Evolutionary conservation across 2,329 filamentous ascomycete species (phyloP).

Genomic region (Aspergillus chevalieri): DNA sequence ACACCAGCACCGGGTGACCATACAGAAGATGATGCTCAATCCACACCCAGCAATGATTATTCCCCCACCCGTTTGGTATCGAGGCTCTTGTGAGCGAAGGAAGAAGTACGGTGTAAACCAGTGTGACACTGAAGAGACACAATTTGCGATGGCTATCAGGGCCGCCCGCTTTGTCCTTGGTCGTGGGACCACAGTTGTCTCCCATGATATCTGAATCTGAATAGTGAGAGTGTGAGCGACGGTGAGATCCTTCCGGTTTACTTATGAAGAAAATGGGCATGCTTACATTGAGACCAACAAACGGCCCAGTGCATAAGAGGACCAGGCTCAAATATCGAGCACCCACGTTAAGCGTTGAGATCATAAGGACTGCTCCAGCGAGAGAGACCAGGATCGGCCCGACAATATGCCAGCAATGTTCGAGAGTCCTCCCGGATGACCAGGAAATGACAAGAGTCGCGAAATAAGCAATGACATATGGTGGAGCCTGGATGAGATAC

Average conservation of each 20-base stretch:
- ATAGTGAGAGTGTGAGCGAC: not conserved
- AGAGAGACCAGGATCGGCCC: slow-evolving; percentile 4
- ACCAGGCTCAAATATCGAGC: slow-evolving; percentile 8
- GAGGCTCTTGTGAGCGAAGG: slow-evolving; percentile 6
- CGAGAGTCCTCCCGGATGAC: slow-evolving; percentile 3
- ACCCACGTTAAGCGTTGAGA: slow-evolving; percentile 5
- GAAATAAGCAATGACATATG: slow-evolving; percentile 8
- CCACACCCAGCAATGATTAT: slow-evolving; percentile 7
- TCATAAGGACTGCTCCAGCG: slow-evolving; percentile 6
- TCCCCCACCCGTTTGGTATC: slow-evolving; percentile 6
- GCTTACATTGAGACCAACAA: slow-evolving; percentile 7
- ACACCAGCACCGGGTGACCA: slow-evolving; percentile 4
- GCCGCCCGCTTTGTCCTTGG: slow-evolving; percentile 8
- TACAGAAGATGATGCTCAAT: slow-evolving; percentile 2
- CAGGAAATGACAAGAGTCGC: slow-evolving; percentile 5
- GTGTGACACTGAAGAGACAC: slow-evolving; percentile 8
- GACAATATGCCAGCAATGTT: slow-evolving; percentile 9
- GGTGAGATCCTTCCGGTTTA: not conserved
- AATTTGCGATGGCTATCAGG: slow-evolving; percentile 8
- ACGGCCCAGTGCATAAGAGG: slow-evolving; percentile 7
- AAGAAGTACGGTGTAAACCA: slow-evolving; percentile 9
- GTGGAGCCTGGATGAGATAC: slow-evolving; percentile 9
- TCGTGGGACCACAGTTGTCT: slow-evolving; percentile 7
- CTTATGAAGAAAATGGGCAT: not conserved
- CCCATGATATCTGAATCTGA: slow-evolving; percentile 10